Evolutionary conservation across 352 stramenopile genomes (phyloP).

Genomic region (Phytophthora multivora): DNA sequence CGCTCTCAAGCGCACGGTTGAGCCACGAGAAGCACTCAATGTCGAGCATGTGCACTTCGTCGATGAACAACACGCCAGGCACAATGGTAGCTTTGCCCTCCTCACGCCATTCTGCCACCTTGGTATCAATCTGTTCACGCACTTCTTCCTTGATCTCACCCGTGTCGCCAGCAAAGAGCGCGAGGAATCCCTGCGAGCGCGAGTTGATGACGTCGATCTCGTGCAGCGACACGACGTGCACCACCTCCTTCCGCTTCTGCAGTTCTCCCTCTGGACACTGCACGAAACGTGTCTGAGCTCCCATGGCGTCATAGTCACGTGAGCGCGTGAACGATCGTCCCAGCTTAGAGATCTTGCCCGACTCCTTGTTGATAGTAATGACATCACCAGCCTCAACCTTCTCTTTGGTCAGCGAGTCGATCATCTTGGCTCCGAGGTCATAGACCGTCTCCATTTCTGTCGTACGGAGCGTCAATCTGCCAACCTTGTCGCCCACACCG

Average conservation of each 20-base stretch:
- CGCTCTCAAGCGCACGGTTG: conserved; percentile 97
- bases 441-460: conserved; percentile 99
- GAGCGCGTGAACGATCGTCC: conserved; percentile 97
- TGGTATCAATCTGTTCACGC: conserved; percentile 98
- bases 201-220: conserved; percentile 99
- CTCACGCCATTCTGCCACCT: conserved; percentile 96
- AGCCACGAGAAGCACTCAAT: conserved; percentile 99
- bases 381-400: conserved; percentile 98
- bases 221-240: conserved; percentile 97
- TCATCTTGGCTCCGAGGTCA: conserved; percentile 99
- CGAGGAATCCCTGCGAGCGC: conserved; percentile 98
- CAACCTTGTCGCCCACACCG: conserved; percentile 80
- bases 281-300: conserved; percentile 86
- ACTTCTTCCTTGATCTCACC: conserved; percentile 99
- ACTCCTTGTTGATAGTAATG: conserved; percentile 99
- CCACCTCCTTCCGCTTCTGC: conserved; percentile 98
- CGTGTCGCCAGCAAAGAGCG: conserved; percentile 99
- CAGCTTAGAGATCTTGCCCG: conserved; percentile 98
- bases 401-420: conserved; percentile 98
- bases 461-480: conserved; percentile 97
- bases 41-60: conserved; percentile 99
- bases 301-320: conserved; percentile 99
- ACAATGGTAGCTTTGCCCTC: conserved; percentile 98
- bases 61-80: conserved; percentile 99
- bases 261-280: conserved; percentile 96